Percentiles rank a stretch among this genome's conserved stretches.
These are phyloP conservation scores for Pestalotiopsis sp. DNA, from an alignment of 2,329 filamentous ascomycete genomes.

Conservation along the genomic window DNA sequence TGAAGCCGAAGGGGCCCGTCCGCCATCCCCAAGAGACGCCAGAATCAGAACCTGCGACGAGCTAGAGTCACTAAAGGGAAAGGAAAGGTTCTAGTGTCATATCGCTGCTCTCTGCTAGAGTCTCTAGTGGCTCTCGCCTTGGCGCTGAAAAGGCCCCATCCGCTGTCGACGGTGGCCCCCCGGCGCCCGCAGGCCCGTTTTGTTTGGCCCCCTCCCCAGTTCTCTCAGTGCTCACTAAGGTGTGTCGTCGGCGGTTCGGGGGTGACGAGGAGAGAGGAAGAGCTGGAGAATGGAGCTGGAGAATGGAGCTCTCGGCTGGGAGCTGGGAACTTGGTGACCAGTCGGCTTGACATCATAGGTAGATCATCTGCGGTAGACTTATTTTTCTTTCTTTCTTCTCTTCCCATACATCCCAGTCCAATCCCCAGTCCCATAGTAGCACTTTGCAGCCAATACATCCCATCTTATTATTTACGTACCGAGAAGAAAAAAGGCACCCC, in stretches of 20 bases:
- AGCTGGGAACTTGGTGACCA: not conserved
- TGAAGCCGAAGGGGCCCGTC: not conserved
- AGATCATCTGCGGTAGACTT: conserved; percentile 11
- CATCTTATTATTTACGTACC: not conserved
- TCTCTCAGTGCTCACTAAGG: not conserved
- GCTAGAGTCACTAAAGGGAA: not conserved
- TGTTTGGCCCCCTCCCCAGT: not conserved
- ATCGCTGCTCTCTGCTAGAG: not conserved
- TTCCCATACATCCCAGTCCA: not conserved
- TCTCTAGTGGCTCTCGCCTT: not conserved
- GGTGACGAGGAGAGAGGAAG: not conserved
- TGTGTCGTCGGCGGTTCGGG: not conserved
- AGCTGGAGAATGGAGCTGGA: not conserved
- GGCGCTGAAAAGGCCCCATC: no score
- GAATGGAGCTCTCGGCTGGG: not conserved
- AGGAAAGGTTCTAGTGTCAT: not conserved
- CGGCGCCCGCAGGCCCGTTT: not conserved
- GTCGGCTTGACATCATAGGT: conserved; percentile 12
- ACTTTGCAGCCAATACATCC: not conserved
- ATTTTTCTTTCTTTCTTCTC: not conserved
- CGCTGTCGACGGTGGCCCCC: not conserved
- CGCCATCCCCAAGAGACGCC: not conserved
- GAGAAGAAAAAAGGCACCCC: not conserved
- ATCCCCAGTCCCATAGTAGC: not conserved
- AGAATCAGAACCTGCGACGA: not conserved